Evolutionary conservation across 768 basidiomycete species (phyloP).

Genomic region (Agaricus subrufescens): DNA sequence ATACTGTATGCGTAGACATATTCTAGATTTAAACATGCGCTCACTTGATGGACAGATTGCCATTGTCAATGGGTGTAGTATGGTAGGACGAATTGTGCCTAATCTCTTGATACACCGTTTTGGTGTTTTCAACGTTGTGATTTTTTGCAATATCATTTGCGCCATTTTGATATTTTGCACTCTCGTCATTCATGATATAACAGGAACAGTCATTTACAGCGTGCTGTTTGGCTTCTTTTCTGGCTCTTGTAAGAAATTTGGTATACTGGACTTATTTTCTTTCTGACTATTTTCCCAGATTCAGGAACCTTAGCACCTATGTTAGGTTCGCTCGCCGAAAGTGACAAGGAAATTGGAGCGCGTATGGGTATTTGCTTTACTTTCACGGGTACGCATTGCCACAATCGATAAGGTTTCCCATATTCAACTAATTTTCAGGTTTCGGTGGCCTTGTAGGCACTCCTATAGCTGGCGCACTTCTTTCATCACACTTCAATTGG

Average conservation of each 20-base stretch:
- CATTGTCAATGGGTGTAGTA: too few species aligned
- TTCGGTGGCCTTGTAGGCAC: slow-evolving; percentile 31
- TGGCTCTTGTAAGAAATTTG: slow-evolving; percentile 34
- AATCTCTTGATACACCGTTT: slow-evolving; percentile 34
- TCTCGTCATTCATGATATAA: slow-evolving; percentile 29
- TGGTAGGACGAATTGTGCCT: too few species aligned
- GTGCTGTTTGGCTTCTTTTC: slow-evolving; percentile 43
- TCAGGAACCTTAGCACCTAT: slow-evolving; percentile 39
- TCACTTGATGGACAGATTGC: too few species aligned
- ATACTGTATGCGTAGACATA: too few species aligned
- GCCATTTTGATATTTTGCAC: slow-evolving; percentile 38
- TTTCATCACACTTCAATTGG: slow-evolving; percentile 49
- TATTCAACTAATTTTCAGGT: background rate
- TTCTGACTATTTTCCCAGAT: slow-evolving; percentile 18
- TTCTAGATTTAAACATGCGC: too few species aligned
- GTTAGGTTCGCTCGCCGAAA: slow-evolving; percentile 36
- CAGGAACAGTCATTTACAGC: slow-evolving; percentile 33
- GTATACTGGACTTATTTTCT: background rate
- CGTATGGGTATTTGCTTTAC: slow-evolving; percentile 49
- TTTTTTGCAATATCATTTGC: slow-evolving; percentile 25
- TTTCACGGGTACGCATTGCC: slow-evolving; percentile 31
- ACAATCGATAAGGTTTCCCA: background rate
- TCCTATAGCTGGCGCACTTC: slow-evolving; percentile 53
- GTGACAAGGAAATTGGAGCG: slow-evolving; percentile 48
- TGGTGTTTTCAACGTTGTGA: slow-evolving; percentile 39